Base-by-base conservation (phyloP, 2,329 filamentous ascomycete species). In the Xylaria sp. region DNA sequence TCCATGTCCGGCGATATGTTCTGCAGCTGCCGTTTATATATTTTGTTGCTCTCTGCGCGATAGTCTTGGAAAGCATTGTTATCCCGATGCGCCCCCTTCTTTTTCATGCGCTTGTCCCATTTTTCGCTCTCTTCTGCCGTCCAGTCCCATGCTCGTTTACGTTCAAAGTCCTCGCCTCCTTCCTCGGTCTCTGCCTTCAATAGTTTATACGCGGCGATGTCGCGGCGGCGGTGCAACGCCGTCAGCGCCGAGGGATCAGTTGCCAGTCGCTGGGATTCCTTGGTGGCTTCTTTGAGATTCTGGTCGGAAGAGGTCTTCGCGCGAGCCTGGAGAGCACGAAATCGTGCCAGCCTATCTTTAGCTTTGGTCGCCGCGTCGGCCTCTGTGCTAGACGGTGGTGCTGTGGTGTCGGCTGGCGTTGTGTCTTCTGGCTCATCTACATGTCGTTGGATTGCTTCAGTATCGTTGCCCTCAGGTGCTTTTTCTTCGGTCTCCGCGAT, bases 61-160 rank as follows among this genome's bases (percentile, higher is more conserved):
- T 96, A 97, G 79, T 98, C 94, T 75, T 92, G 88, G 81, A 99
- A 99, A 2, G 93, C 92, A 66, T 94, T 93, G 79, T 95, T 90
- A 77, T 97, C 93, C 69, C 92, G 86, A 75, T 92, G 91, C 20
- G 88, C 87, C 65, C 89, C 88, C 82, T 94, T 96, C 85, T 97
- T 97, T 75, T 91, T 92, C 78, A 96, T 83, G 36, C 94, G 90
- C 81, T 90, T 91, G 79, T 99, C 96, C 96, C 96, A 99, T 72
- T 87, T 89, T 81, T 97, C 96, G 73, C 89, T 92, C 81, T 99
- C 96, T 71, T 99, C 96, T 6, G 95, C 84, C 0, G 96, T 99
- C 92, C 96, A 99, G 82, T 98, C 96, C 96, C 96, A 99, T 1
- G 96, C 96, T 45, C 96, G 90, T 81, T 98, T 97, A 72, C 96